Conservation (phyloP, 352 stramenopile species). For the Phytophthora pluvialis region DNA sequence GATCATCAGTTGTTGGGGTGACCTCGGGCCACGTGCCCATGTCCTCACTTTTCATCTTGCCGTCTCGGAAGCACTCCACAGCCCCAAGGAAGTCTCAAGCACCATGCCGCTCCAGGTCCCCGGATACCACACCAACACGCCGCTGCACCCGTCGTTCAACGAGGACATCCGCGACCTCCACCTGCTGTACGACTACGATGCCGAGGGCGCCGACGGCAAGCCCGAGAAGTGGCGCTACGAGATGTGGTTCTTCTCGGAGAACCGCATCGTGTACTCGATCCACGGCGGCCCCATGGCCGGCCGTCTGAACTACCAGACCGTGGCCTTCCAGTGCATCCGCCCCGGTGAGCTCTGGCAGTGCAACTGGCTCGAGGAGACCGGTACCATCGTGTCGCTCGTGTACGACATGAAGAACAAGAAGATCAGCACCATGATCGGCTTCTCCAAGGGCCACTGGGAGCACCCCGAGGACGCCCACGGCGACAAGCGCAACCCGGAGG, state of each 20-base stretch:
- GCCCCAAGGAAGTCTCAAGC: conserved; percentile 28
- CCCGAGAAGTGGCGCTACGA: conserved; percentile 67
- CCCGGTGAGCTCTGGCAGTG: conserved; percentile 65
- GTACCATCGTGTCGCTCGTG: conserved; percentile 57
- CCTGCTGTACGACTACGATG: conserved; percentile 63
- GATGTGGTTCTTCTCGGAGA: conserved; percentile 67
- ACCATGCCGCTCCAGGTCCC: conserved; percentile 45
- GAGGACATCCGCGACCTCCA: conserved; percentile 62
- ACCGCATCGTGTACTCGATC: conserved; percentile 66
- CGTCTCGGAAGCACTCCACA: conserved; percentile 26
- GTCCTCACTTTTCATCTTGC: conserved; percentile 41
- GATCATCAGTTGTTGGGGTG: background rate
- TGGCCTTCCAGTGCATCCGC: conserved; percentile 62
- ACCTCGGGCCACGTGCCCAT: conserved; percentile 22
- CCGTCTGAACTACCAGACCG: conserved; percentile 65
- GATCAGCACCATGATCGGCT: conserved; percentile 61
- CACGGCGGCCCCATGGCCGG: conserved; percentile 61
- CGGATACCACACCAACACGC: conserved; percentile 65
- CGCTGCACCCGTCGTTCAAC: conserved; percentile 59
- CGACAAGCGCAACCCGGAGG: conserved; percentile 64
- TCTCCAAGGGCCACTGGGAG: conserved; percentile 68
- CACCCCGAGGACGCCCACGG: conserved; percentile 50
- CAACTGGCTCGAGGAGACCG: conserved; percentile 69
- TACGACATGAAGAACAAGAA: conserved; percentile 59
- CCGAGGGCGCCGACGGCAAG: conserved; percentile 45